These are phyloP conservation scores for Viola odorata DNA, from an alignment of 345 rosid species.

Conservation along the genomic window DNA sequence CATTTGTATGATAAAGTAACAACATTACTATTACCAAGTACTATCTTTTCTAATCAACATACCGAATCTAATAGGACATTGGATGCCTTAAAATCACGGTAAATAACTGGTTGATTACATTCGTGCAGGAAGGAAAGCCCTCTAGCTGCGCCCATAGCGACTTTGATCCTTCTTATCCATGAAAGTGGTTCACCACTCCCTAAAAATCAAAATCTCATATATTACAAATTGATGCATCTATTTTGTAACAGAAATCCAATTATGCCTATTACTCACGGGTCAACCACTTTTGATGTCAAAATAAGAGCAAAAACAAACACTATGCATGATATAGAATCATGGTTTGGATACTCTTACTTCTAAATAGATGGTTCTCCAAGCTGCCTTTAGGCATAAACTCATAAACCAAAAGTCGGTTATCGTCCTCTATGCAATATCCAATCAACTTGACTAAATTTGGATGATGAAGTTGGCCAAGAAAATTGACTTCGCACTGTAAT, in stretches of 20 bases:
- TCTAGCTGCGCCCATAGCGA: slow-evolving; percentile 66
- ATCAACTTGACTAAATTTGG: slow-evolving; percentile 70
- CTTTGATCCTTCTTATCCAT: slow-evolving; percentile 62
- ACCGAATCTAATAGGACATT: slow-evolving; percentile 77
- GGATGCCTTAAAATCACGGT: slow-evolving; percentile 77
- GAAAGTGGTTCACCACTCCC: slow-evolving; percentile 52
- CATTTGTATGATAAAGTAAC: too few species aligned
- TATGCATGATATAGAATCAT: not conserved
- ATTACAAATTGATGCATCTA: too few species aligned
- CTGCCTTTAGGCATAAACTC: slow-evolving; percentile 79
- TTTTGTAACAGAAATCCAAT: too few species aligned
- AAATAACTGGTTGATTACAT: slow-evolving; percentile 59
- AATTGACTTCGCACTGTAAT: slow-evolving; percentile 60
- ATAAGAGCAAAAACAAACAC: too few species aligned
- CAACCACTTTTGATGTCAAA: too few species aligned
- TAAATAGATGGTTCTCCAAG: slow-evolving; percentile 66
- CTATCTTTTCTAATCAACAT: slow-evolving; percentile 15
- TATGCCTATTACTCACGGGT: too few species aligned
- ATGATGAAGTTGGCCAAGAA: slow-evolving; percentile 72
- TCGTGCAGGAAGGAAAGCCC: slow-evolving; percentile 75
- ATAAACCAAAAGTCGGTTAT: slow-evolving; percentile 71
- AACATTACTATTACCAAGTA: too few species aligned
- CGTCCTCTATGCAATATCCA: slow-evolving; percentile 63
- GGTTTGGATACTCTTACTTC: slow-evolving; percentile 32
- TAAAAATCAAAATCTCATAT: slow-evolving; percentile 16